Evolutionary conservation across 805 yeast species (phyloP), one percentile per base, ranked within the genome.

Genomic region (Ascoidea rubescens): DNA sequence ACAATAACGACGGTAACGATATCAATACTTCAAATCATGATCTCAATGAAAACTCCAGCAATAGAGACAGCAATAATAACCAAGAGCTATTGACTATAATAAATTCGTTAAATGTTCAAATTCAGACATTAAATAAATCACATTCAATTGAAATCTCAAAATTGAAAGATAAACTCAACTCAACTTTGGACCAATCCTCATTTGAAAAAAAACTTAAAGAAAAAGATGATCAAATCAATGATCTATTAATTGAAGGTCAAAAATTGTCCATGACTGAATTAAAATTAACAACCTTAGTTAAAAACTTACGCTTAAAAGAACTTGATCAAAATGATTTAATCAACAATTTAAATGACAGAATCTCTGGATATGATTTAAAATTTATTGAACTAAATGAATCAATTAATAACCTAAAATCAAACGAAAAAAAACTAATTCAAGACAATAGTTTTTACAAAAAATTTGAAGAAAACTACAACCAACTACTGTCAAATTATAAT

Each of bases 191-290:
- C 16, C 28, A 14, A 47, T 30, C n/a, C 47, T 54, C 62, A 53
- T 5, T 56, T 61, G 52, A 58, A 53, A 56, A 69, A 58, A 56
- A 73, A 65, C 52, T 64, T 64, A 48, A 67, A 56, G 59, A 77
- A 65, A 58, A 82, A 70, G 69, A 89, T 50, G 74, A 70, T 10
- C 76, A 79, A 33, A 79, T 90, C 31, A 74, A 77, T 16, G 80
- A 82, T 53, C 67, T 90, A 32, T 62, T 85, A 61, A 79, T 76
- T 52, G 96, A 89, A 64, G 96, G 96, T 4, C 82, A 84, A 56
- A 78, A 75, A 30, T 66, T 88, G 45, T 79, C 93, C 0, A 73
- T 74, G 54, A 80, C 78, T 55, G 97, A 91, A 59, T 71, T 87
- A 31, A 78, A 77, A 57, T 72, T 80, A 51, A 80, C 77, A 57